phyloP scores from a whole-genome alignment of 306 rosid genomes.

The Dalbergia cochinchinensis region DNA sequence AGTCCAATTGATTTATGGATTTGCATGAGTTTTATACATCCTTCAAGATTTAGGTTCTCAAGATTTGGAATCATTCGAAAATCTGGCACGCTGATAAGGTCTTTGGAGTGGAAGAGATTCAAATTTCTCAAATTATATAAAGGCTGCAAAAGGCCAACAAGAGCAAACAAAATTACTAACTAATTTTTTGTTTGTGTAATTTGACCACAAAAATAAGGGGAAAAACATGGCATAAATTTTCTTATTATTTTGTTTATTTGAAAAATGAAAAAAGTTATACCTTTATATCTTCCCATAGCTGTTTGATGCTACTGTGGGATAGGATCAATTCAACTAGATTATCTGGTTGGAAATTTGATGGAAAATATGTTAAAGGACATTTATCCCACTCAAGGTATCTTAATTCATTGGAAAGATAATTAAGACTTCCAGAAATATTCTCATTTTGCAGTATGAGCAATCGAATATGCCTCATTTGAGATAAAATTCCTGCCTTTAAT shows the following conservation, averaged over 20 bases:
- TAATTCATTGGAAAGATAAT: not conserved
- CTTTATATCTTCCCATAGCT: not conserved
- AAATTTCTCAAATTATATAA: not conserved
- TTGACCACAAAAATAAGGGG: too few relatives aligned
- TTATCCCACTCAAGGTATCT: not conserved
- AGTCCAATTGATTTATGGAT: slow-evolving; percentile 32
- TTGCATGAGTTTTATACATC: slow-evolving; percentile 23
- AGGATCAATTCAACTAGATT: not conserved
- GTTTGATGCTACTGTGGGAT: not conserved
- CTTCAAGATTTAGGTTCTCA: slow-evolving; percentile 25
- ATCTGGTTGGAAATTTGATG: not conserved
- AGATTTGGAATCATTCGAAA: slow-evolving; percentile 25
- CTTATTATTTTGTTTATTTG: not conserved
- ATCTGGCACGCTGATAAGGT: slow-evolving; percentile 32
- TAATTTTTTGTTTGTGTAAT: too few relatives aligned
- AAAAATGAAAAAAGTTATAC: not conserved
- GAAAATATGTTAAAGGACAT: not conserved
- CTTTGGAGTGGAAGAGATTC: slow-evolving; percentile 16
- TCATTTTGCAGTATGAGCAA: not conserved
- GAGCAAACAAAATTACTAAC: too few relatives aligned
- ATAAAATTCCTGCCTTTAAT: too few relatives aligned
- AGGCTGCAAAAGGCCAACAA: not conserved
- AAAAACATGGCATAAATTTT: not conserved
- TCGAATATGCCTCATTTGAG: not conserved
- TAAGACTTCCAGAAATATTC: not conserved